Conservation (phyloP, 495 filamentous ascomycete species). For the Penicillium samsonianum region DNA sequence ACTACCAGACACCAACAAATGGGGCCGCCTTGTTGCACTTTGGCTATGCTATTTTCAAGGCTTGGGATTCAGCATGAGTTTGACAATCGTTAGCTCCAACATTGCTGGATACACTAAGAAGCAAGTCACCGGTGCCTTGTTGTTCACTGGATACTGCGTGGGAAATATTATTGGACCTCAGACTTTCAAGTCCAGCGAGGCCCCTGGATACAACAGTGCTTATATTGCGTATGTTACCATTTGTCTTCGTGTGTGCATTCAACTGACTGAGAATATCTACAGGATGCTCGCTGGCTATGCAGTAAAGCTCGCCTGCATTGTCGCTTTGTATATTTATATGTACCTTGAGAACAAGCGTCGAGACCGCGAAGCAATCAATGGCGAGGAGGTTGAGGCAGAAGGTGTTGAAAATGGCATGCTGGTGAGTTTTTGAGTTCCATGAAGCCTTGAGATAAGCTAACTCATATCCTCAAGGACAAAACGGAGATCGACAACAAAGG, state of each 20-base stretch:
- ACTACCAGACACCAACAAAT: slow-evolving; percentile 51
- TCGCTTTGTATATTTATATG: slow-evolving; percentile 54
- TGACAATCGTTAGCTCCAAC: slow-evolving; percentile 49
- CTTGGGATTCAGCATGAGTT: slow-evolving; percentile 48
- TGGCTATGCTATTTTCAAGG: slow-evolving; percentile 58
- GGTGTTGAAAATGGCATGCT: slow-evolving; percentile 56
- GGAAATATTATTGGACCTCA: slow-evolving; percentile 54
- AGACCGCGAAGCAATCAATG: slow-evolving; percentile 44
- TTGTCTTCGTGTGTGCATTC: background rate
- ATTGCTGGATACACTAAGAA: slow-evolving; percentile 61
- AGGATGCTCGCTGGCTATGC: slow-evolving; percentile 56
- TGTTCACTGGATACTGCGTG: slow-evolving; percentile 47
- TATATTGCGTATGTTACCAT: slow-evolving; percentile 47
- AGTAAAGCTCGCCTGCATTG: slow-evolving; percentile 49
- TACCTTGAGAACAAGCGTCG: slow-evolving; percentile 54
- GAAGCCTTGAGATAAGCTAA: background rate
- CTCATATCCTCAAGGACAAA: slow-evolving; percentile 39
- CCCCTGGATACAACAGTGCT: slow-evolving; percentile 54
- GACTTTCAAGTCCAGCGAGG: slow-evolving; percentile 54
- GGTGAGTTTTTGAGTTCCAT: slow-evolving; percentile 18
- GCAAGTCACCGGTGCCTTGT: slow-evolving; percentile 50
- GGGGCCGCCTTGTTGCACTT: slow-evolving; percentile 55
- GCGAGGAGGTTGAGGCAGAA: slow-evolving; percentile 42
- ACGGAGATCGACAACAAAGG: slow-evolving; percentile 58
- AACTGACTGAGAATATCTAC: background rate